Conservation (phyloP, 495 filamentous ascomycete genomes). For the Hyaloscypha variabilis region DNA sequence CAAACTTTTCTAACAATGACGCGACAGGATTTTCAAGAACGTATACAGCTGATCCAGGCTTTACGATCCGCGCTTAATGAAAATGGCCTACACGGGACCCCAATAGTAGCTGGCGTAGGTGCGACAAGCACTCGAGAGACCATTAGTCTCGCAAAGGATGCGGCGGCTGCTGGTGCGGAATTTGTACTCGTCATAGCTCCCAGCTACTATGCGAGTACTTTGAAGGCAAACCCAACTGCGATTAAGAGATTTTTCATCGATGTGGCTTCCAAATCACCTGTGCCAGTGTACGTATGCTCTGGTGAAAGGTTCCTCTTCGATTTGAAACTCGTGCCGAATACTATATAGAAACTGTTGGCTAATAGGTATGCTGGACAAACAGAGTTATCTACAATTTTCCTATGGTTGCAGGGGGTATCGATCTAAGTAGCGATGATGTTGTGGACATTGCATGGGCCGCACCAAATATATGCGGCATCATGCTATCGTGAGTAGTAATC, state of each 20-base stretch:
- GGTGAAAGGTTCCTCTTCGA: too few relatives aligned
- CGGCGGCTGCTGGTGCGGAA: conserved; percentile 38
- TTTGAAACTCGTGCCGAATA: too few relatives aligned
- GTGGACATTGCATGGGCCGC: too few relatives aligned
- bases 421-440: too few relatives aligned
- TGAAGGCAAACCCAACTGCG: conserved; percentile 11
- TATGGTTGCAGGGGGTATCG: too few relatives aligned
- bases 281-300: conserved; percentile 8
- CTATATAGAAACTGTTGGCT: too few relatives aligned
- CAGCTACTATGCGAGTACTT: conserved; percentile 26
- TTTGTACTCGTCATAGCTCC: conserved; percentile 41
- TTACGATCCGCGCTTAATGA: conserved; percentile 23
- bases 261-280: not conserved
- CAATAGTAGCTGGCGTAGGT: conserved; percentile 34
- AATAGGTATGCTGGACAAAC: too few relatives aligned
- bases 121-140: conserved; percentile 31
- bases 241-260: conserved; percentile 12
- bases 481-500: too few relatives aligned
- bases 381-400: too few relatives aligned
- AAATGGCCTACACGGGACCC: conserved; percentile 25
- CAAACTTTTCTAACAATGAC: too few relatives aligned
- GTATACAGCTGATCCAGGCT: conserved; percentile 1
- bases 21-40: conserved; percentile 12
- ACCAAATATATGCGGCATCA: too few relatives aligned
- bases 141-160: conserved; percentile 29